phyloP scores from a whole-genome alignment of 75 land plant genomes.

The Pseudotsuga menziesii region DNA sequence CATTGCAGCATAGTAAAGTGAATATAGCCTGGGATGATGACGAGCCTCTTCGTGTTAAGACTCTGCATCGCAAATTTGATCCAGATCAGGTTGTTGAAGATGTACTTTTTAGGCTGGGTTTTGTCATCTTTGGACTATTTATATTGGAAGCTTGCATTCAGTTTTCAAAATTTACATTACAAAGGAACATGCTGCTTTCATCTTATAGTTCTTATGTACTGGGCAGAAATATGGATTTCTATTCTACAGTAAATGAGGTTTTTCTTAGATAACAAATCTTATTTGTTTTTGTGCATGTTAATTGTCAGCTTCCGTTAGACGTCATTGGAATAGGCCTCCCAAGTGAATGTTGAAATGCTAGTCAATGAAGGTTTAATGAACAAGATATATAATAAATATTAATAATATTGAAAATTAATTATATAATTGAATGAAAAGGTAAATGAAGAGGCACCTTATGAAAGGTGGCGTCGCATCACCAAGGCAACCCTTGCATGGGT shows the following conservation, averaged over 20 bases:
- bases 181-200: background rate
- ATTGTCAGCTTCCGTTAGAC: too few relatives aligned
- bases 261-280: background rate
- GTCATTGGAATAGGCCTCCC: too few relatives aligned
- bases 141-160: background rate
- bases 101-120: background rate
- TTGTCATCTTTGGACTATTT: background rate
- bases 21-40: conserved; percentile 81
- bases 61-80: conserved; percentile 59
- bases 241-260: background rate
- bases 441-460: too few relatives aligned
- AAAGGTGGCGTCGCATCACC: too few relatives aligned
- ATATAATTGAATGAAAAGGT: too few relatives aligned
- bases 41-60: conserved; percentile 66
- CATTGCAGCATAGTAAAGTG: conserved; percentile 73
- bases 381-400: too few relatives aligned
- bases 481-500: too few relatives aligned
- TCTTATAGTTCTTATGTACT: background rate
- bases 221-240: too few relatives aligned
- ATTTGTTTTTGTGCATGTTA: too few relatives aligned
- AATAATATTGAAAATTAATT: too few relatives aligned
- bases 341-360: too few relatives aligned
- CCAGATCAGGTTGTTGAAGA: conserved; percentile 47
- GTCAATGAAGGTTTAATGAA: too few relatives aligned
- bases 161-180: background rate